Evolutionary conservation across 768 basidiomycete genomes (phyloP), one percentile per base, ranked within the genome.

Genomic region (Rhizopogon vesiculosus): DNA sequence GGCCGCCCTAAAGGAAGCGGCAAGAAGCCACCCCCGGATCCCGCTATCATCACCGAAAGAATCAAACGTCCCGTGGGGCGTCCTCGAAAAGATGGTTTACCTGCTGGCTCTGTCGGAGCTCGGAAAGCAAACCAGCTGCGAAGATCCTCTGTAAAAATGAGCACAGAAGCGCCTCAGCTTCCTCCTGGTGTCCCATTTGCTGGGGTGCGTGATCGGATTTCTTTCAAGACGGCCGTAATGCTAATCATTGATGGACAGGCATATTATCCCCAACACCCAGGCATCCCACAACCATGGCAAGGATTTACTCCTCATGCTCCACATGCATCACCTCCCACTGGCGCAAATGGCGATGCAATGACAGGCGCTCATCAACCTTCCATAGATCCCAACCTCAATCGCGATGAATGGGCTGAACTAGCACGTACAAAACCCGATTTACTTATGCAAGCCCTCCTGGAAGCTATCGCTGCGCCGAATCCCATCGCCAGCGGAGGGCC

Each of bases 1-100:
- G 89, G 89, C 2, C 76, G 89, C 33, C 89, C 89, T 5, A 89
- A 89, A 65, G 89, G 89, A 38, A 89, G 86, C 63, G 87, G 85
- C 12, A 89, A 87, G 74, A 91, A 91, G 66, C 74, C 74, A 22
- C 59, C 76, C 2, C 63, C 74, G 2, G 76, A 71, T 45, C 69
- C 74, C 29, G 62, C 70, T 35, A 62, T 69, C 10, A 59, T 72
- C 0, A 73, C 78, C 2, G 76, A 80, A 28, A 87, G 87, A 69
- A 70, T 82, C 52, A 91, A 89, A 68, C 76, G 90, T 44, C 90
- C 90, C 15, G 89, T 91, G 2, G 90, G 90, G 1, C 77, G 90
- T 13, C 90, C 90, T 3, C 73, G 90, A 61, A 90, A 91, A 68
- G 89, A 91, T 61, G 90, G 90, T 0, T 78, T 89, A 39, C 89